phyloP scores from a whole-genome alignment of 352 stramenopile genomes.

The Globisporangium sylvaticum region DNA sequence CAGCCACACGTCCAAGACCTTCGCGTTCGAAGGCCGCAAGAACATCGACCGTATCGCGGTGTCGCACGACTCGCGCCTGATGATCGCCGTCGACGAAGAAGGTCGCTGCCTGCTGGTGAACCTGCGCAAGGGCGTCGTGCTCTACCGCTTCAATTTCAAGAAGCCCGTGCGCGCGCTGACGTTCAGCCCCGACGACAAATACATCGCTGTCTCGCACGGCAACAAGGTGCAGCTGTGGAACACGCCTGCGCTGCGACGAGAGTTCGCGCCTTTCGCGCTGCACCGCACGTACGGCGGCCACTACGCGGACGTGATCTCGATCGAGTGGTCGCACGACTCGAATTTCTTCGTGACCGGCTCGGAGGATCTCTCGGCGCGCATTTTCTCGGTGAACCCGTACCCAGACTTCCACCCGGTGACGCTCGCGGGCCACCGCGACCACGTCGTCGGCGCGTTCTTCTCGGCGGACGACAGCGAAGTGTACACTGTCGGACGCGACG shows the following conservation, averaged over 20 bases:
- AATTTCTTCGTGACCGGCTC: conserved; percentile 88
- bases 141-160: conserved; percentile 95
- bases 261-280: conserved; percentile 90
- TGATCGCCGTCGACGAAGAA: conserved; percentile 89
- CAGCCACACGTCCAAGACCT: conserved; percentile 85
- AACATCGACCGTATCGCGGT: conserved; percentile 87
- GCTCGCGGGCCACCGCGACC: conserved; percentile 86
- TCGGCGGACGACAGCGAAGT: conserved; percentile 68
- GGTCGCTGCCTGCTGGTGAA: conserved; percentile 90
- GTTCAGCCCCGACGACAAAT: conserved; percentile 89
- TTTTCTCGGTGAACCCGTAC: conserved; percentile 80
- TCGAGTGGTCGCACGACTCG: conserved; percentile 87
- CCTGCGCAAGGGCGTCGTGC: conserved; percentile 81
- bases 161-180: conserved; percentile 76
- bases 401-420: conserved; percentile 80
- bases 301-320: conserved; percentile 84
- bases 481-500: conserved; percentile 87
- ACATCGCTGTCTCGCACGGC: conserved; percentile 85
- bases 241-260: conserved; percentile 77
- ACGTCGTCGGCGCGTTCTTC: conserved; percentile 87
- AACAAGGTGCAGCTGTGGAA: conserved; percentile 92
- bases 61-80: conserved; percentile 85
- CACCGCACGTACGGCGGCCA: conserved; percentile 87
- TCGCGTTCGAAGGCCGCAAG: conserved; percentile 90
- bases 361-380: conserved; percentile 84